Conservation (phyloP, 2,329 filamentous ascomycete genomes). For the Trichoderma afroharzianum region DNA sequence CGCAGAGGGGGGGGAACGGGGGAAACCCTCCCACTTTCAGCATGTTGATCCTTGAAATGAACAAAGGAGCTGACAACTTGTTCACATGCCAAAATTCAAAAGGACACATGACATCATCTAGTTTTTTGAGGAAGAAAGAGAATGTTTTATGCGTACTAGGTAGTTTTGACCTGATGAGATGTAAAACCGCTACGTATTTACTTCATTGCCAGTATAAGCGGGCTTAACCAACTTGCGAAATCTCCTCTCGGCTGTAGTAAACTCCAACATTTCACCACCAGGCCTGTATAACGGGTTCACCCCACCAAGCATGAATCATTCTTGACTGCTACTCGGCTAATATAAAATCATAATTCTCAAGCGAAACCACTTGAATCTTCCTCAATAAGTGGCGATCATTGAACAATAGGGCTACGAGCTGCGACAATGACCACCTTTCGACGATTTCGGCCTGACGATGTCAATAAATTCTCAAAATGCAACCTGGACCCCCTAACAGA, state of each 20-base stretch:
- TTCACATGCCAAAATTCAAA: not conserved
- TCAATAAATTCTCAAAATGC: conserved; percentile 87
- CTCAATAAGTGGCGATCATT: not conserved
- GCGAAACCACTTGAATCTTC: not conserved
- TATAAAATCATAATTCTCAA: not conserved
- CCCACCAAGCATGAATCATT: not conserved
- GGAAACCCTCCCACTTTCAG: not conserved
- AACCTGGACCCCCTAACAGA: conserved; percentile 97
- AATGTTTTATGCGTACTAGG: too few species aligned
- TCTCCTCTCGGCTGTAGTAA: not conserved
- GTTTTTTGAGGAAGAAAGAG: not conserved
- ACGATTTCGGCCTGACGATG: conserved; percentile 77
- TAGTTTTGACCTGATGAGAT: not conserved
- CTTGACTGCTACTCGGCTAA: not conserved
- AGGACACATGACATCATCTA: not conserved
- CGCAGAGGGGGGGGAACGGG: not conserved
- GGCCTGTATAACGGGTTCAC: not conserved
- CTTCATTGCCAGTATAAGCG: not conserved
- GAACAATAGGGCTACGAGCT: not conserved
- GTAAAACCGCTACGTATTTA: not conserved
- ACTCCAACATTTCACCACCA: not conserved
- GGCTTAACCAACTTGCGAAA: not conserved
- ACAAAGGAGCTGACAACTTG: not conserved
- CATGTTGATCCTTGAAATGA: not conserved
- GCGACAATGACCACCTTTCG: conserved; percentile 76